These are phyloP conservation scores for Eucalyptus cloeziana DNA, from an alignment of 345 rosid species.

Conservation along the genomic window DNA sequence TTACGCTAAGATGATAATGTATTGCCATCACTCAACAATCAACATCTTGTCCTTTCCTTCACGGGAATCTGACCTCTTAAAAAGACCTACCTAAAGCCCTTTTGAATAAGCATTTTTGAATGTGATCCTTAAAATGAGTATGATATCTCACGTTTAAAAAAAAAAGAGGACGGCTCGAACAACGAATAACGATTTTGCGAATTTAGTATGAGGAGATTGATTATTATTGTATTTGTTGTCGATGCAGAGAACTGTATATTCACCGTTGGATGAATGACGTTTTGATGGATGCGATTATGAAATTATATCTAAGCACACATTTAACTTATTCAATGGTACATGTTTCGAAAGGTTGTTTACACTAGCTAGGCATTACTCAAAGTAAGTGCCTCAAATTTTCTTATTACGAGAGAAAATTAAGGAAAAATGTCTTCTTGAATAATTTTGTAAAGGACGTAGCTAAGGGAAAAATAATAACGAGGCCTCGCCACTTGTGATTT, in stretches of 20 bases:
- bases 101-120: background rate
- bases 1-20: background rate
- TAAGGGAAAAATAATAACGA: background rate
- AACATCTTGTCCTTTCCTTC: background rate
- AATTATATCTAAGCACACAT: background rate
- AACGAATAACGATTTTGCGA: background rate
- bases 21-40: background rate
- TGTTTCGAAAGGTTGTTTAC: background rate
- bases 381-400: accelerated
- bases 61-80: background rate
- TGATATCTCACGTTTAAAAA: background rate
- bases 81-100: too few relatives aligned
- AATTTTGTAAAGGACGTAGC: background rate
- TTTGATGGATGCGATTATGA: background rate
- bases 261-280: accelerated
- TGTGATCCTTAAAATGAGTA: background rate
- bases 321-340: accelerated
- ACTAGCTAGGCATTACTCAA: background rate
- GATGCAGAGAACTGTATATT: accelerated
- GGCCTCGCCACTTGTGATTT: background rate
- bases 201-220: background rate
- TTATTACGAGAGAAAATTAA: background rate
- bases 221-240: accelerated
- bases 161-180: background rate
- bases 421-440: background rate